Evolutionary conservation across 2,329 filamentous ascomycete genomes (phyloP).

Genomic region (Ophiostoma piceae): DNA sequence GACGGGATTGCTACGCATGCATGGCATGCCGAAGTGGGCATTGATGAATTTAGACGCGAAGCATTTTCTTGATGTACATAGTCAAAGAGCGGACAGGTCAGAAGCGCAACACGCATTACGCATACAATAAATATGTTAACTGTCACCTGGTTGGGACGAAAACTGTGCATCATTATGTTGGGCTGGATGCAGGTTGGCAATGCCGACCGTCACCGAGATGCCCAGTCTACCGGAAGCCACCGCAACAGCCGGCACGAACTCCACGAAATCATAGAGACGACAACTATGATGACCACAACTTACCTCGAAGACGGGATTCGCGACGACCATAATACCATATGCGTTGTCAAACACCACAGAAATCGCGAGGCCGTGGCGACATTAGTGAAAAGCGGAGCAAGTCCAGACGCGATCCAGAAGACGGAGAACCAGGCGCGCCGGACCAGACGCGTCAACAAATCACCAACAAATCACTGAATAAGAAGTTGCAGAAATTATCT

Average conservation of each 20-base stretch:
- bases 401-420: too few species aligned
- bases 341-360: too few species aligned
- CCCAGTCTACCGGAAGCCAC: neutral
- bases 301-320: too few species aligned
- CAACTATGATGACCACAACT: too few species aligned
- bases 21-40: neutral
- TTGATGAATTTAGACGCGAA: neutral
- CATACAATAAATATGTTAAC: neutral
- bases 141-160: neutral
- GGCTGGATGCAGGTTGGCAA: too few species aligned
- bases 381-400: too few species aligned
- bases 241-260: neutral
- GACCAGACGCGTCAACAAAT: neutral
- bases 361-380: too few species aligned
- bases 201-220: too few species aligned
- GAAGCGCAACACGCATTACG: slow-evolving; percentile 1
- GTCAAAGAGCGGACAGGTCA: slow-evolving; percentile 7
- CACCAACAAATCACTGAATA: neutral
- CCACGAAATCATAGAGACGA: too few species aligned
- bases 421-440: neutral
- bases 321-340: too few species aligned
- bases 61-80: slow-evolving; percentile 20
- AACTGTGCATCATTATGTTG: too few species aligned
- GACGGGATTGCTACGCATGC: slow-evolving; percentile 31
- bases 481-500: slow-evolving; percentile 37